Base-by-base conservation (phyloP, 2,329 filamentous ascomycete genomes). In the Exophiala sp. region DNA sequence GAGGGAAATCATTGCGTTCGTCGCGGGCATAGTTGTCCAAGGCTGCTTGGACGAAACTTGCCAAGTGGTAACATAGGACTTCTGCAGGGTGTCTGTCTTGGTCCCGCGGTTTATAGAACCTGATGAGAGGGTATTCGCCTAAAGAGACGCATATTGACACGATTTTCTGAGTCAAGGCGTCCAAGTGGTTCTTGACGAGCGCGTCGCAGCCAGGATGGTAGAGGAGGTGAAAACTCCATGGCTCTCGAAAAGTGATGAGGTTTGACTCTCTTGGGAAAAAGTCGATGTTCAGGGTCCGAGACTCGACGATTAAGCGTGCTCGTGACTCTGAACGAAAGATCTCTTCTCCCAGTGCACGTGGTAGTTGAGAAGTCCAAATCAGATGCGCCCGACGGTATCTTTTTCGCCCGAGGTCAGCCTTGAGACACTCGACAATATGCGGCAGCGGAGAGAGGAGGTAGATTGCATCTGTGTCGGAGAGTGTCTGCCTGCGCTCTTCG, bases 41-140 rank as follows among this genome's bases (percentile, higher is more conserved):
- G 69, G 96, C 91, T 51, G 91, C 86, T 67, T 96, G 92, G 0
- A 96, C 85, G 66, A 96, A 96, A 32, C 88, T 84, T 6, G 94
- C 94, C 50, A 99, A 79, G 67, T 96, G 90, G 12, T 86, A 85
- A 70, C 88, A 95, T 20, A 99, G 76, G 5, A 97, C 90, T 63
- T 83, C 84, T 36, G 94, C 94, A 71, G 97, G 91, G 68, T 99
- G 91, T 9, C 81, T 81, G 4, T 89, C 82, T 52, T 83, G 81
- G 53, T 70, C 62, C 58, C 74, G 80, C 0, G 92, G 91, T 61
- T 83, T 82, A 71, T 94, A 96, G 73, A 95, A 99, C 66, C 94
- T 86, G 57, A 99, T 89, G 62, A 88, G 87, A 5, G 94, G 94
- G 65, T 95, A 92, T 71, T 99, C 94, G 61, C 91, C 91, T n/a